Percentiles rank a stretch among this genome's conserved stretches.
These are phyloP conservation scores for Ilyonectria mors-panacis DNA, from an alignment of 2,329 filamentous ascomycete genomes.

Conservation along the genomic window DNA sequence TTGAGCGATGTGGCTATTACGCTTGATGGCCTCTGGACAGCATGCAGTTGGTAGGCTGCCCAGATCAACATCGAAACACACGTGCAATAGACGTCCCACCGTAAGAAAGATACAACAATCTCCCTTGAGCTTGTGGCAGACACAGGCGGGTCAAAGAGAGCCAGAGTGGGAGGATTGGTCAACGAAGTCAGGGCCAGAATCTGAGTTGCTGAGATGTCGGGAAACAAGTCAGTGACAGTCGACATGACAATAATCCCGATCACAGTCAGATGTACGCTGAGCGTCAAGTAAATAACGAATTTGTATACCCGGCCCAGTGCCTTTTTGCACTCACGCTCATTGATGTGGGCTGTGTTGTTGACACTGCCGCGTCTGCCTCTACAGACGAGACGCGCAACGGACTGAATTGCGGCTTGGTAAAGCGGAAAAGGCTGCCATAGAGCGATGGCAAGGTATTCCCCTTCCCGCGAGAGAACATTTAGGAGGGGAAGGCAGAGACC, in stretches of 20 bases:
- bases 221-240: neutral
- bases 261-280: conserved; percentile 25
- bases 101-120: conserved; percentile 39
- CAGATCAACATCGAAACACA: conserved; percentile 37
- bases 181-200: conserved; percentile 37
- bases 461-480: conserved; percentile 11
- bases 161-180: conserved; percentile 31
- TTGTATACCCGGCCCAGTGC: conserved; percentile 26
- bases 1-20: neutral
- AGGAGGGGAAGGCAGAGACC: conserved; percentile 34
- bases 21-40: neutral
- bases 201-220: conserved; percentile 26
- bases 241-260: conserved; percentile 31
- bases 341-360: neutral
- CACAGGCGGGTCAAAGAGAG: conserved; percentile 29
- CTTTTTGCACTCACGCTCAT: neutral
- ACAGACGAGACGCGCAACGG: neutral
- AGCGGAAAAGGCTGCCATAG: conserved; percentile 42
- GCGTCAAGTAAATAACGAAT: conserved; percentile 22
- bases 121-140: conserved; percentile 20
- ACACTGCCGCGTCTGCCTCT: neutral
- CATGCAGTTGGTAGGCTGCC: conserved; percentile 32
- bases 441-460: conserved; percentile 28
- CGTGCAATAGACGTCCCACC: conserved; percentile 43
- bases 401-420: conserved; percentile 31